Evolutionary conservation across 2,329 filamentous ascomycete genomes (phyloP).

Genomic region (Stachybotrys elegans): DNA sequence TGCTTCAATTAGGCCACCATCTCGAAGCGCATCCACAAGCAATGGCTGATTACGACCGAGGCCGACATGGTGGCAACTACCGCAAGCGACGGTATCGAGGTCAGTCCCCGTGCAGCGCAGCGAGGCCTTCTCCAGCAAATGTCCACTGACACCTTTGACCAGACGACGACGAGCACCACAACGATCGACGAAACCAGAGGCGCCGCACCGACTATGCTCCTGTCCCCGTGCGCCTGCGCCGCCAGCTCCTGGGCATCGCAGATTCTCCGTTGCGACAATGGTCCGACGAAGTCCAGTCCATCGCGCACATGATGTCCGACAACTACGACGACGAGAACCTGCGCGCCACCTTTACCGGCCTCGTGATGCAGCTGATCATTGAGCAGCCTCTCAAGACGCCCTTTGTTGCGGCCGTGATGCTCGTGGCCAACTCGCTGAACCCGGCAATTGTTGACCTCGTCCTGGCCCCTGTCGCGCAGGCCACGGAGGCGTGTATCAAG

Average conservation of each 20-base stretch:
- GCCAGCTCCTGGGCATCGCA: slow-evolving; percentile 73
- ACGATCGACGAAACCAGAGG: slow-evolving; percentile 68
- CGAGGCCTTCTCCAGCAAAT: no score
- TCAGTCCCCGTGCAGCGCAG: no score
- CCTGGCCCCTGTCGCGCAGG: slow-evolving; percentile 55
- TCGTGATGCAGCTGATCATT: slow-evolving; percentile 69
- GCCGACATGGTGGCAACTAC: slow-evolving; percentile 47
- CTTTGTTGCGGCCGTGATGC: slow-evolving; percentile 78
- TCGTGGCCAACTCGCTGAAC: slow-evolving; percentile 74
- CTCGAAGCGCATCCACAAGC: no score
- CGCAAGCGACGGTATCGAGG: slow-evolving; percentile 80
- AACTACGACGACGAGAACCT: slow-evolving; percentile 83
- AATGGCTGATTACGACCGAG: slow-evolving; percentile 54
- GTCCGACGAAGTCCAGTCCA: slow-evolving; percentile 70
- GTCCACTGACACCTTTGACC: no score
- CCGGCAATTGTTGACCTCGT: slow-evolving; percentile 69
- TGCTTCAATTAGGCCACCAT: no score
- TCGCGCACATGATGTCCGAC: slow-evolving; percentile 73
- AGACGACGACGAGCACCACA: slow-evolving; percentile 73
- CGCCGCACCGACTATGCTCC: slow-evolving; percentile 68
- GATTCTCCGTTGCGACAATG: slow-evolving; percentile 75
- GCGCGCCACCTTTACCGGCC: slow-evolving; percentile 64
- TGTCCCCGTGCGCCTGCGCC: slow-evolving; percentile 65
- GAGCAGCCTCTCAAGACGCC: slow-evolving; percentile 99
- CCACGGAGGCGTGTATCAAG: slow-evolving; percentile 62